Base-by-base conservation (phyloP, 2,329 filamentous ascomycete species). In the Blastomyces emzantsi region DNA sequence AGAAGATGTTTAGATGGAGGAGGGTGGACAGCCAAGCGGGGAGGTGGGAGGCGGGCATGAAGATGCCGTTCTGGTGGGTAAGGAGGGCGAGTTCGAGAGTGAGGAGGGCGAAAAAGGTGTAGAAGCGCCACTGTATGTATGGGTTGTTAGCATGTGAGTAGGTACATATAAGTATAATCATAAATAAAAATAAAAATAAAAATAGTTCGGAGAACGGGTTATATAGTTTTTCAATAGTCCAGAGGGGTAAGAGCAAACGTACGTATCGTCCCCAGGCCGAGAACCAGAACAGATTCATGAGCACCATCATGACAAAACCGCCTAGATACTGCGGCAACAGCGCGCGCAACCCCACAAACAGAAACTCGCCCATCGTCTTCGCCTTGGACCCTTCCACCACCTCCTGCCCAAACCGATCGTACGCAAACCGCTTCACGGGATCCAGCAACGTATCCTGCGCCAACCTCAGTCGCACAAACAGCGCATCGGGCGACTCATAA, bases 381-480 rank as follows among this genome's bases (percentile, higher is more conserved):
- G 72, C 66, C 43, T 76, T 73, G 3, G 69, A 73, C 87, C 88
- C 93, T 9, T 74, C 73, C 15, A 88, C 75, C 25, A 92, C 82
- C 36, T 85, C 85, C 0, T 90, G 87, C 0, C 92, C 92, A 73
- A 96, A 92, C 58, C 91, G 86, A 73, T 96, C 91, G 77, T 97
- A 97, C 8, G 90, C 92, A 73, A 94, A 96, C 63, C 91, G 83
- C 71, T 84, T 87, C 0, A 85, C 86, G 2, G 89, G 85, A 71
- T 94, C 86, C n/a, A 85, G 78, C 19, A 97, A 84, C 0, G 88
- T 90, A 70, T 97, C 94, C 71, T 90, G 85, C 6, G 91, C 92
- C 56, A 87, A 80, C 79, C 92, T 93, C 70, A 97, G 82, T 70
- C 89, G 86, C 57, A 97, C 86, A 76, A 96, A 97, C 76, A 87